Base-by-base conservation (phyloP, 2,329 filamentous ascomycete genomes). In the Hypoxylon sp. region DNA sequence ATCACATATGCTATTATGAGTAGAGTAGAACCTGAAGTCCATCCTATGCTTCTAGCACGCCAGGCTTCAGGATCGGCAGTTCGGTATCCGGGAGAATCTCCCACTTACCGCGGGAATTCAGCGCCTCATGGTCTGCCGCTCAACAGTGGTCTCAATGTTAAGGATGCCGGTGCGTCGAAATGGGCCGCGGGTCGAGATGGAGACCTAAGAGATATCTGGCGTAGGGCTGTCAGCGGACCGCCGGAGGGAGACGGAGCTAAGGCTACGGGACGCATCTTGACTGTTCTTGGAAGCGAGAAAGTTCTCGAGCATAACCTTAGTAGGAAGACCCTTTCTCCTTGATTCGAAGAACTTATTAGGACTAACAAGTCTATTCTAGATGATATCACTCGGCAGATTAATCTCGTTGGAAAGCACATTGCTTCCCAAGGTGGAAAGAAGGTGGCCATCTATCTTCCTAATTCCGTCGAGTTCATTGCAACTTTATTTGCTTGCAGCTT, bases 201-300 rank as follows among this genome's bases (percentile, higher is more conserved):
- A 48, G 95, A 99, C 75, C 83, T 99, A 71, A 88, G 95, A 60
- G 95, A 99, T 80, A 85, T 99, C 63, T 99, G 96, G 96, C 89
- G 91, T 70, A 87, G 88, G 76, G 92, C 90, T 46, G 85, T 90
- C 9, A 85, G 84, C 61, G 93, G 93, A 54, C 83, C 87, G 8
- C 81, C 87, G 14, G 87, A 90, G 62, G 88, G 90, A 37, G 87
- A 90, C 50, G 91, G 90, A 29, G 83, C 86, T 44, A 83, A 86
- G 1, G 87, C 87, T 44, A 90, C 89, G 70, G 92, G 92, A 66
- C 90, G 89, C 74, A 86, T 98, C 67, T 83, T 93, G 78, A 97
- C 93, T 1, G 90, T 97, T 26, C 84, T 93, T 61, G 96, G 94
- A 65, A 91, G 87, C 65, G 88, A 93, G 75, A 89, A 91, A 69